Evolutionary conservation across 2,329 filamentous ascomycete species (phyloP).

Genomic region (Ophiostoma ips): DNA sequence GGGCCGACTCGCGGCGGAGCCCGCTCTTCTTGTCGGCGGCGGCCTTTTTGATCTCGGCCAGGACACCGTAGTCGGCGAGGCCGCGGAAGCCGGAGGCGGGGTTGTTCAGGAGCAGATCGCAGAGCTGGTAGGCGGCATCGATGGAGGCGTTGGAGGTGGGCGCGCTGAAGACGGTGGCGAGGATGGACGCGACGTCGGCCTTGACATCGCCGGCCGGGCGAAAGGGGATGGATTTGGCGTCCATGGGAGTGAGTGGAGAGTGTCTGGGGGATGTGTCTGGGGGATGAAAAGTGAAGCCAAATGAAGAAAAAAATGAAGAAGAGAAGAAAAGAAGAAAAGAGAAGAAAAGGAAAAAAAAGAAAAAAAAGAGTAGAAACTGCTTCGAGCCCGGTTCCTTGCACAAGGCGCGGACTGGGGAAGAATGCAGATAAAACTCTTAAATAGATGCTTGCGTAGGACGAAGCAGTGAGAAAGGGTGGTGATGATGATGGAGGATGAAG

Average conservation of each 20-base stretch:
- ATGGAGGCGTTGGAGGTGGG: constrained; percentile 55
- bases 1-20: constrained; percentile 71
- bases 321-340: background rate
- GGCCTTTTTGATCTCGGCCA: constrained; percentile 51
- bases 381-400: background rate
- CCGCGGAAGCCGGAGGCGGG: constrained; percentile 35
- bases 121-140: constrained; percentile 48
- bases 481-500: background rate
- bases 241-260: constrained; percentile 9
- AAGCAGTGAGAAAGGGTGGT: background rate
- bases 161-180: constrained; percentile 55
- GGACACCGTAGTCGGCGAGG: constrained; percentile 38
- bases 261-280: too few species aligned
- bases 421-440: background rate
- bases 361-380: background rate
- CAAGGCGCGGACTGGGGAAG: background rate
- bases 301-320: too few species aligned
- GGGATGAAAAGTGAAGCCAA: too few species aligned
- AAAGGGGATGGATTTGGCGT: constrained; percentile 14
- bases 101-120: constrained; percentile 41
- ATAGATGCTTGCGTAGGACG: background rate
- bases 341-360: background rate
- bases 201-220: constrained; percentile 16
- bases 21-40: constrained; percentile 90
- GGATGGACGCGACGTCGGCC: constrained; percentile 50